phyloP scores from a whole-genome alignment of 164 flowering plant species.

The Houttuynia cordata region DNA sequence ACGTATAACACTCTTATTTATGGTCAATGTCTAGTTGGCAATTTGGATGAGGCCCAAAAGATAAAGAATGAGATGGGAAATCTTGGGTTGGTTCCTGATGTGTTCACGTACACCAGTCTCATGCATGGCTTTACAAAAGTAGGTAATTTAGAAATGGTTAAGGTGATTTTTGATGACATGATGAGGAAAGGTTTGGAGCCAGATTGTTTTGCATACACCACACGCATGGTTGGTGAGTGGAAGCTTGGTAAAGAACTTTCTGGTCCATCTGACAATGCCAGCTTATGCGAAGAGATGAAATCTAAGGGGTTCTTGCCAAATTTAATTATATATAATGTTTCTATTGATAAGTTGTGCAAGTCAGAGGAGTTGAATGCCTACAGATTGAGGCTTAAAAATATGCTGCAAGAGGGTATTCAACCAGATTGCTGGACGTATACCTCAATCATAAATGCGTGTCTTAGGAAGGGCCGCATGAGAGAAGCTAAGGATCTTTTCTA shows the following conservation, averaged over 20 bases:
- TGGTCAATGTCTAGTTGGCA: constrained; percentile 41
- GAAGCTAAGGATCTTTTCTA: constrained; percentile 35
- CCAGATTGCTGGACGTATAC: constrained; percentile 64
- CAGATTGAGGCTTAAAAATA: constrained; percentile 29
- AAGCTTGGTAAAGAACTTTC: constrained; percentile 19
- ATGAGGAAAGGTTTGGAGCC: constrained; percentile 40
- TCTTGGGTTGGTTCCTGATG: constrained; percentile 39
- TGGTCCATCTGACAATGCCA: constrained; percentile 19
- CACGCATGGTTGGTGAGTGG: constrained; percentile 37
- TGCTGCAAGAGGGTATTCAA: constrained; percentile 32
- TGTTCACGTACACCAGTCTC: constrained; percentile 50
- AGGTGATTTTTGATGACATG: constrained; percentile 46
- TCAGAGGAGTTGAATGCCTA: constrained; percentile 33
- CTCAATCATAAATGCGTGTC: constrained; percentile 41
- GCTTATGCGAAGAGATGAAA: constrained; percentile 53
- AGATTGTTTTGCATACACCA: constrained; percentile 37
- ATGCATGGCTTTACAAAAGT: constrained; percentile 39
- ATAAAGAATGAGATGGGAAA: constrained; percentile 46
- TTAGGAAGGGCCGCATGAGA: constrained; percentile 25
- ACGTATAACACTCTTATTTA: constrained; percentile 61
- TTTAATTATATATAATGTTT: constrained; percentile 47
- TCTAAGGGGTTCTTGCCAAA: constrained; percentile 39
- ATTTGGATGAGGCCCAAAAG: constrained; percentile 32
- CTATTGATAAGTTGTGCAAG: constrained; percentile 41
- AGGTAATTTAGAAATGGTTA: constrained; percentile 39